Percentiles rank a stretch among this genome's conserved stretches.
Conservation (phyloP, 371 early-diverging fungal genomes). For the Modicella reniformis region DNA sequence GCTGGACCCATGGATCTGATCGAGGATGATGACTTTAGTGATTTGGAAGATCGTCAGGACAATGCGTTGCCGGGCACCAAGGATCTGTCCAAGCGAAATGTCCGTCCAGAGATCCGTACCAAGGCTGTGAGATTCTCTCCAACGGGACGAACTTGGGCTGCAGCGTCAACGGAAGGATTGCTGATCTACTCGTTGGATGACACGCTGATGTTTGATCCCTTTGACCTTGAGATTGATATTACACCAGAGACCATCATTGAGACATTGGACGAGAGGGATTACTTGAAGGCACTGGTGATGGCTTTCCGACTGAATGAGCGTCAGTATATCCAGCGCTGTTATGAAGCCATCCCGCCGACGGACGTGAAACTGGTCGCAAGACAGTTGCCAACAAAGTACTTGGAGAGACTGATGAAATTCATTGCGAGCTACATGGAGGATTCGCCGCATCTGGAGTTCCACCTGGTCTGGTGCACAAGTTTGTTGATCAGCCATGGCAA, state of each 20-base stretch:
- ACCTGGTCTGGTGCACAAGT: constrained; percentile 82
- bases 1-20: constrained; percentile 89
- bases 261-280: constrained; percentile 77
- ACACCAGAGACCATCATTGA: constrained; percentile 87
- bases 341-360: constrained; percentile 82
- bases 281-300: constrained; percentile 88
- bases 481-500: constrained; percentile 83
- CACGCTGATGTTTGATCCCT: constrained; percentile 92
- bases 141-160: constrained; percentile 94
- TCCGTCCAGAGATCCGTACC: constrained; percentile 83
- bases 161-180: constrained; percentile 96
- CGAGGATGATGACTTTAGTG: constrained; percentile 80
- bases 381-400: constrained; percentile 84
- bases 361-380: constrained; percentile 80
- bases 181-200: constrained; percentile 94
- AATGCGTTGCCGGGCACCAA: constrained; percentile 87
- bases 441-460: constrained; percentile 87
- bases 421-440: constrained; percentile 79
- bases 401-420: constrained; percentile 84
- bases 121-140: constrained; percentile 91
- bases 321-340: constrained; percentile 76
- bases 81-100: constrained; percentile 82
- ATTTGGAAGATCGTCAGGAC: constrained; percentile 86
- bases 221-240: constrained; percentile 94
- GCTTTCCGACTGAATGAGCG: constrained; percentile 91